Conservation (phyloP, 116 monocot species). For the Zostera marina region DNA sequence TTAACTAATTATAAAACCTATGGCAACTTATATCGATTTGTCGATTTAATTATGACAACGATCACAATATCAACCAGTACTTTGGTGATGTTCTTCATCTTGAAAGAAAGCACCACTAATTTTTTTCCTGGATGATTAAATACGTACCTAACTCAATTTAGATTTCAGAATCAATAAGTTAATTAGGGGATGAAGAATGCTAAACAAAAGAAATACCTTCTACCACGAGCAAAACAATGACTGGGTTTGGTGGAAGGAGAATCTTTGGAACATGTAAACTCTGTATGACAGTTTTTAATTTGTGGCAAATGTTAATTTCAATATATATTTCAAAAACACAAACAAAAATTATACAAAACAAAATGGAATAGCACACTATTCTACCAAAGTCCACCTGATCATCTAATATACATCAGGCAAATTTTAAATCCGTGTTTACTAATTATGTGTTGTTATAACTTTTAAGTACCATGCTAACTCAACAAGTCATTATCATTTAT, state of each 20-base stretch:
- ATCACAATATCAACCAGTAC: no score
- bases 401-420: no score
- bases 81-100: conserved; percentile 5
- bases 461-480: no score
- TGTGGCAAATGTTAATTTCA: not conserved
- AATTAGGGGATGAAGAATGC: not conserved
- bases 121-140: conserved; percentile 12
- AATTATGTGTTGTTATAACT: no score
- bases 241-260: conserved; percentile 25
- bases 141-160: not conserved
- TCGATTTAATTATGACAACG: no score
- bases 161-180: not conserved
- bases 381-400: no score
- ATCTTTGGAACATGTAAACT: conserved; percentile 17
- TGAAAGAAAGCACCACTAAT: conserved; percentile 23
- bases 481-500: no score
- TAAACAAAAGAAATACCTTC: conserved; percentile 25
- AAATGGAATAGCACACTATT: no score
- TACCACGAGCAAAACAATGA: conserved; percentile 28
- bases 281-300: conserved; percentile 11
- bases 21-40: no score
- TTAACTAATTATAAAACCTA: no score
- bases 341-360: not conserved
- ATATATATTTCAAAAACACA: not conserved
- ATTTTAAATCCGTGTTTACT: no score